phyloP scores from a whole-genome alignment of 306 rosid genomes.

The Ammopiptanthus mongolicus region DNA sequence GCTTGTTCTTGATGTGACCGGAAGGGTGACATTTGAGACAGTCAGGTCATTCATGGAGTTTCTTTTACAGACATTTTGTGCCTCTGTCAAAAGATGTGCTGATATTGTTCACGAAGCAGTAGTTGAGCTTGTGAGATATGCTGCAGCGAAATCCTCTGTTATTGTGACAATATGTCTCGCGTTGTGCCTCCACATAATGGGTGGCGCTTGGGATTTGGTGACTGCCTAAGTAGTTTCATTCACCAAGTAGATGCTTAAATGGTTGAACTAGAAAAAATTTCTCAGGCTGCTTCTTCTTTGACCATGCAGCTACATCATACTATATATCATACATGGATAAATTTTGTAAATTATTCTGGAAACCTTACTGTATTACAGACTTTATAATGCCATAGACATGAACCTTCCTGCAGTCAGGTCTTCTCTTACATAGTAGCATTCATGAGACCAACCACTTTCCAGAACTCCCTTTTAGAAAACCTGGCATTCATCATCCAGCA shows the following conservation, averaged over 20 bases:
- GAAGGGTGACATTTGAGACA: conserved; percentile 72
- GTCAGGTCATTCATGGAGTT: conserved; percentile 66
- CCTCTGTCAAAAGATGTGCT: conserved; percentile 35
- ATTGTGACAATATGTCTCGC: conserved; percentile 52
- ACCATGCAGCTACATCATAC: not conserved
- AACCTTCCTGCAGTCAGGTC: not conserved
- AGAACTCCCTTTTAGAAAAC: not conserved
- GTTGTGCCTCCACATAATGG: conserved; percentile 50
- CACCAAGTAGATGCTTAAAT: not conserved
- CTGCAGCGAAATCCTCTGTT: conserved; percentile 47
- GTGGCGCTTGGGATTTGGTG: conserved; percentile 45
- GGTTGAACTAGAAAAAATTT: not conserved
- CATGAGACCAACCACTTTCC: not conserved
- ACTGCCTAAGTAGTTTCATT: conserved; percentile 36
- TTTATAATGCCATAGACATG: not conserved
- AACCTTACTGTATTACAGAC: not conserved
- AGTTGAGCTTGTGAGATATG: conserved; percentile 55
- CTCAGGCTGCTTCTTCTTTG: conserved; percentile 5
- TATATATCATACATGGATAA: conserved; percentile 20
- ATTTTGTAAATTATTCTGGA: conserved; percentile 14
- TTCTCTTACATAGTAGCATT: not conserved
- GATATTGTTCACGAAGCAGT: conserved; percentile 45
- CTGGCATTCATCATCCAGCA: not conserved
- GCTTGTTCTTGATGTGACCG: conserved; percentile 53
- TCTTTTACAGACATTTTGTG: conserved; percentile 43